Base-by-base conservation (phyloP, 768 basidiomycete species). In the Glaciozyma antarctica region DNA sequence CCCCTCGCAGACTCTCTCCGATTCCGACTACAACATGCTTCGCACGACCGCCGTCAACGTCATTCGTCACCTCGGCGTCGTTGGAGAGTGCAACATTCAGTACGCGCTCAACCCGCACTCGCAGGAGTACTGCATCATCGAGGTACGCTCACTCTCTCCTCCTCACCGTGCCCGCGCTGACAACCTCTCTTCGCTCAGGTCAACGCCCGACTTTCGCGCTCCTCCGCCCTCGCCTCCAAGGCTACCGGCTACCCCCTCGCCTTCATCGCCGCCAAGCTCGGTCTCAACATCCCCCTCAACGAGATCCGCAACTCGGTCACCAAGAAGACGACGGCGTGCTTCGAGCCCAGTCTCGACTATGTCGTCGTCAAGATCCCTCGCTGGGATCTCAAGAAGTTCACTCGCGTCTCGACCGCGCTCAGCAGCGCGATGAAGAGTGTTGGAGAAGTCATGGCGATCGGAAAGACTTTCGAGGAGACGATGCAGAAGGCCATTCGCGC, bases 331-430 rank as follows among this genome's bases (percentile, higher is more conserved):
- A 87, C 86, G 43, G 94, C 95, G 3, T 99, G 94, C 80, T 99
- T 99, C 77, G 94, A 99, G 78, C 95, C 94, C 9, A 89, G 87
- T 22, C 81, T 99, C 79, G 94, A 99, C 77, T 99, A 99, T 76
- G 84, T 87, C 63, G 92, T 98, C 53, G 93, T 98, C 75, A 98
- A 99, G 81, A 95, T 99, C 73, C 94, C 94, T 62, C 87, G 94
- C 69, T 99, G 94, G 94, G 95, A 99, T 78, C 80, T 98, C 75
- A 93, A 93, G 78, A 99, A 99, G 82, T 99, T 99, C 80, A 90
- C 73, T 73, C 85, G 94, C 54, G 94, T 99, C 73, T 92, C 89
- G 76, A 84, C 87, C 64, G 81, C 88, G 48, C 80, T 99, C 57
- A 90, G 90, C 77, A 90, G 88, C 72, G 90, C 88, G 78, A 98